Base-by-base conservation (phyloP, 2,329 filamentous ascomycete genomes). In the Cercospora sp. region DNA sequence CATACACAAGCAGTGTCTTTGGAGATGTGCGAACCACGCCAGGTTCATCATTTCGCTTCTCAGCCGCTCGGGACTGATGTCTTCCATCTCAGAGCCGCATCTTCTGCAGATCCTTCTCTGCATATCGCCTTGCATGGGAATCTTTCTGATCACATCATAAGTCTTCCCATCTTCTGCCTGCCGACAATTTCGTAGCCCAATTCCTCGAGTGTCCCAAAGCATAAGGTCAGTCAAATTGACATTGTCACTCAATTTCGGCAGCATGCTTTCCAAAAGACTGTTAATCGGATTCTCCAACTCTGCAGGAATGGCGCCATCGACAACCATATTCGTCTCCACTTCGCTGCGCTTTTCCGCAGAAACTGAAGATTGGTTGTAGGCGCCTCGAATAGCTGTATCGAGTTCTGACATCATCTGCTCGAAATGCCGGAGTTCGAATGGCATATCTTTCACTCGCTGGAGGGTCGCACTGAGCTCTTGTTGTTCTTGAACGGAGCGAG, bases 181-280 rank as follows among this genome's bases (percentile, higher is more conserved):
- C 48, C 69, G 64, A 20, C 20, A 69, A 28, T 61, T 68, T 23
- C 36, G 26, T 5, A 69, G 53, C 5, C 90, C 90, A 10, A 95
- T 82, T 76, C 91, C 86, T 60, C 84, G 84, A 65, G 89, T 92
- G 76, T 95, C 88, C 60, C 87, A 87, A 79, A 93, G 91, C 80
- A 91, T 91, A 60, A 97, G 83, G 68, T 85, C 85, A 9, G 89
- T 86, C 30, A 88, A 85, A 71, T 95, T 88, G 10, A 89, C 84
- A 64, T 86, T 83, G 5, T 82, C 82, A 48, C 86, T 84, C 64
- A 94, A 85, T 20, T 83, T 82, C 0, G 82, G 82, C 30, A 93
- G 79, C 0, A 80, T 82, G 20, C 80, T 82, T 0, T 79, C 82
- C 0, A 89, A 76, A 2, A 89, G 77, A 5, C 79, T 79, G 23